A percentile compares a stretch with the other conserved stretches of the same genome.
Evolutionary conservation across 441 rosid species (phyloP).

Genomic region (Erysimum pusillum): DNA sequence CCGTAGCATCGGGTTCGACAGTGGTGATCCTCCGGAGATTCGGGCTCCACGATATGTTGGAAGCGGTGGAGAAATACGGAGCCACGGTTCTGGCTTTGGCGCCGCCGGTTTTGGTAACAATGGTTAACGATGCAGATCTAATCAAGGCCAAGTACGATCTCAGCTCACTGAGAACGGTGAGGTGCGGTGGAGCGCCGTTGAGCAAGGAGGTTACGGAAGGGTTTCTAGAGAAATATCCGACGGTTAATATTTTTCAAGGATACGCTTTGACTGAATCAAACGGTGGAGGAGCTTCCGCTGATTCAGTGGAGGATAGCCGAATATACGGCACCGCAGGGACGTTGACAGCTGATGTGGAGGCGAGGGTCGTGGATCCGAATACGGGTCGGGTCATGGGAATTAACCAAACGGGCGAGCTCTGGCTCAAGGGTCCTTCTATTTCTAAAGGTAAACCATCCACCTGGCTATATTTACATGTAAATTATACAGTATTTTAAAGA

Average conservation of each 20-base stretch:
- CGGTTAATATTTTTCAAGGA: constrained; percentile 71
- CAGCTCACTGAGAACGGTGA: constrained; percentile 62
- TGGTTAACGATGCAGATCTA: constrained; percentile 67
- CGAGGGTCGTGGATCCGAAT: constrained; percentile 76
- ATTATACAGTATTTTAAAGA: too few species aligned
- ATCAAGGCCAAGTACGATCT: constrained; percentile 60
- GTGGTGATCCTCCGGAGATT: constrained; percentile 73
- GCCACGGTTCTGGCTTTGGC: constrained; percentile 70
- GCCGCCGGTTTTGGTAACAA: constrained; percentile 79
- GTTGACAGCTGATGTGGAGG: constrained; percentile 73
- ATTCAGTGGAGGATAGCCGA: constrained; percentile 78
- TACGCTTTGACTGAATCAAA: constrained; percentile 89
- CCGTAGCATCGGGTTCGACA: constrained; percentile 71
- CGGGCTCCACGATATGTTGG: constrained; percentile 73
- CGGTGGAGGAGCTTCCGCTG: constrained; percentile 71
- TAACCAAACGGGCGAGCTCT: constrained; percentile 89
- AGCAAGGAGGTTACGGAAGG: constrained; percentile 80
- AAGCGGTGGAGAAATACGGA: constrained; percentile 47
- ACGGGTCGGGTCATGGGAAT: constrained; percentile 54
- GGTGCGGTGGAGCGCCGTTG: constrained; percentile 88
- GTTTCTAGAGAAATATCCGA: constrained; percentile 63
- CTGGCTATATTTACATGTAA: too few species aligned
- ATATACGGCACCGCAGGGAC: constrained; percentile 82
- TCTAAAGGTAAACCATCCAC: constrained; percentile 63
- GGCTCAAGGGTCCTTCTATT: constrained; percentile 77